Evolutionary conservation across 2,329 filamentous ascomycete species (phyloP).

Genomic region (Cladophialophora bantiana): DNA sequence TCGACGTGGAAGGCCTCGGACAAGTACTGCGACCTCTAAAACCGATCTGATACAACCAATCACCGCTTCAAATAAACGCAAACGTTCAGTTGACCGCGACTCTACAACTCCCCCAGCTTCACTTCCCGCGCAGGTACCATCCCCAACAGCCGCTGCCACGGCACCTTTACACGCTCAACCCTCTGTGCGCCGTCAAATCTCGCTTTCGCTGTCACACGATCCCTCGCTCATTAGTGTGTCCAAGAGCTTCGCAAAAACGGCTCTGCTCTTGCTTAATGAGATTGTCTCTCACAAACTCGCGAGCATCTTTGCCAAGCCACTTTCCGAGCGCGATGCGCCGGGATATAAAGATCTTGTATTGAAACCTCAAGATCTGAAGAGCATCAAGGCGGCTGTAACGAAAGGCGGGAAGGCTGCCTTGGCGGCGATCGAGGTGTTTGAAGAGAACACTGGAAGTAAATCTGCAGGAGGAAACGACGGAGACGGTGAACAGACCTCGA

Average conservation of each 20-base stretch:
- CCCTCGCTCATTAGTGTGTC: slow-evolving; percentile 47
- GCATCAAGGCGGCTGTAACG: slow-evolving; percentile 74
- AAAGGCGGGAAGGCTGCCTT: slow-evolving; percentile 55
- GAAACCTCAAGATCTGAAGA: slow-evolving; percentile 78
- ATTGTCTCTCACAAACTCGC: slow-evolving; percentile 78
- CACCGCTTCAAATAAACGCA: slow-evolving; percentile 46
- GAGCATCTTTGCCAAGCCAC: slow-evolving; percentile 78
- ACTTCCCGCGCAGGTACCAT: slow-evolving; percentile 22
- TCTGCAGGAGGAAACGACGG: slow-evolving; percentile 50
- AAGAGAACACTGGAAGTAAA: slow-evolving; percentile 15
- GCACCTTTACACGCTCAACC: slow-evolving; percentile 1
- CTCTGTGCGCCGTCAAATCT: slow-evolving; percentile 42
- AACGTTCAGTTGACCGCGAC: slow-evolving; percentile 48
- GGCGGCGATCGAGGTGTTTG: slow-evolving; percentile 49
- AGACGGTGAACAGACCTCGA: slow-evolving; percentile 47
- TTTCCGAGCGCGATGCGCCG: slow-evolving; percentile 77
- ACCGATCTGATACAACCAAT: slow-evolving; percentile 18
- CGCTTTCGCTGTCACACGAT: slow-evolving; percentile 47
- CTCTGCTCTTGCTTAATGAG: slow-evolving; percentile 75
- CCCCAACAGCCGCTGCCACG: slow-evolving; percentile 9
- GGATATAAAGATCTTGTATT: slow-evolving; percentile 77
- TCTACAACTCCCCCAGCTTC: slow-evolving; percentile 31
- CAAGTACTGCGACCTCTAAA: slow-evolving; percentile 18
- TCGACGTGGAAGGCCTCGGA: slow-evolving; percentile 41
- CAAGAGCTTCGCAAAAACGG: slow-evolving; percentile 68